A percentile compares a stretch with the other conserved stretches of the same genome.
phyloP scores from a whole-genome alignment of 257 asterid genomes.

The Fraxinus cuspidata region DNA sequence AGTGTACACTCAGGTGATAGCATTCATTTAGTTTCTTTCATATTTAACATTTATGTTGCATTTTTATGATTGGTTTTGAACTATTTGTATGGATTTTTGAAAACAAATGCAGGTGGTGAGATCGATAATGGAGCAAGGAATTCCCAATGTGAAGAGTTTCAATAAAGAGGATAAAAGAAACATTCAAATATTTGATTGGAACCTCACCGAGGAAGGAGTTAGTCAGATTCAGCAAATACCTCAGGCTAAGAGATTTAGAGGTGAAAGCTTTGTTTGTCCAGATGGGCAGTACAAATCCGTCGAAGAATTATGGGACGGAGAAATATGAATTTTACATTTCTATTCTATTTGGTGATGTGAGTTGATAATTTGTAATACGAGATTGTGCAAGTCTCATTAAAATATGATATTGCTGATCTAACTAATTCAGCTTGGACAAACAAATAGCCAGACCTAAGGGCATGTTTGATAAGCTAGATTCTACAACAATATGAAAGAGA shows the following conservation, averaged over 20 bases:
- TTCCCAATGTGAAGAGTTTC: constrained; percentile 35
- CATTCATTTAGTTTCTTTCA: too few relatives aligned
- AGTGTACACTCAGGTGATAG: background rate
- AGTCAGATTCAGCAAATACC: constrained; percentile 38
- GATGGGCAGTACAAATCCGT: constrained; percentile 41
- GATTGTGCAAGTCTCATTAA: too few relatives aligned
- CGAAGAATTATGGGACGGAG: constrained; percentile 55
- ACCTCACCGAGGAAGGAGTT: constrained; percentile 41
- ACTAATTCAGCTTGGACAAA: background rate
- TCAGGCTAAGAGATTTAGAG: constrained; percentile 34
- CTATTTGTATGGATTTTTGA: too few relatives aligned
- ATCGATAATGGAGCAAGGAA: constrained; percentile 42
- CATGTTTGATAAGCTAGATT: background rate
- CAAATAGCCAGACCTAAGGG: background rate
- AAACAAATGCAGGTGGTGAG: constrained; percentile 33
- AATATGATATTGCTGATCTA: background rate
- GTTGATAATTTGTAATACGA: too few relatives aligned
- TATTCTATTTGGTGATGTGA: too few relatives aligned
- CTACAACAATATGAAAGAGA: background rate
- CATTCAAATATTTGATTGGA: constrained; percentile 35
- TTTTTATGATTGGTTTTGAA: too few relatives aligned
- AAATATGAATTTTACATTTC: constrained; percentile 24
- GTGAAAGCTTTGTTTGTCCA: constrained; percentile 28
- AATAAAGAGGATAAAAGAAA: constrained; percentile 41
- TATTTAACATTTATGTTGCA: background rate